A percentile compares a stretch with the other conserved stretches of the same genome.
phyloP scores from a whole-genome alignment of 1,284 basidiomycete genomes.

The Phaffia rhodozyma region DNA sequence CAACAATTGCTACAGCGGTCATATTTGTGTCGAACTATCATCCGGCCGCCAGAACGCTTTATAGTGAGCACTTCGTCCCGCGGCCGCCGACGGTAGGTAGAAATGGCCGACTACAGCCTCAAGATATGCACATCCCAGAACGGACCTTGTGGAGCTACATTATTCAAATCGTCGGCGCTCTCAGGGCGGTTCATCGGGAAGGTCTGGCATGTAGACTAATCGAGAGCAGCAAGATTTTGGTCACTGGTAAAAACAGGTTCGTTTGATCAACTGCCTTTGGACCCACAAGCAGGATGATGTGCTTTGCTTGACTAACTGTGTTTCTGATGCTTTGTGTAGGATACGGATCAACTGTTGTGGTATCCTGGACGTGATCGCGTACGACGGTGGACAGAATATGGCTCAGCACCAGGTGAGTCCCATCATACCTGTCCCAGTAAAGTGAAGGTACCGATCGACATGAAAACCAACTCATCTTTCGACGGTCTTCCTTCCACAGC shows the following conservation, averaged over 20 bases:
- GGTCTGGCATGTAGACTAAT: conserved; percentile 73
- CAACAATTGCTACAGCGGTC: conserved; percentile 47
- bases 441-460: neutral
- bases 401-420: conserved; percentile 43
- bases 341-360: conserved; percentile 71
- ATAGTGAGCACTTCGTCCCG: conserved; percentile 48
- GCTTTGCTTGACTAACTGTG: neutral
- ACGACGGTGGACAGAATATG: conserved; percentile 55
- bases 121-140: conserved; percentile 50
- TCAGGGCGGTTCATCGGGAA: conserved; percentile 72
- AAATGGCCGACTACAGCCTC: conserved; percentile 39
- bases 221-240: conserved; percentile 69
- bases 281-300: neutral
- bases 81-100: conserved; percentile 25
- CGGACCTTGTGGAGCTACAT: conserved; percentile 89
- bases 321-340: conserved; percentile 33
- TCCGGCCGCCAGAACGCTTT: conserved; percentile 70
- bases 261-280: neutral
- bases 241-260: conserved; percentile 83
- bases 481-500: conserved; percentile 34
- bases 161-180: conserved; percentile 74
- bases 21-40: conserved; percentile 89
- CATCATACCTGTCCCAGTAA: neutral
- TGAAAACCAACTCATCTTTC: neutral
- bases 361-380: conserved; percentile 67